phyloP scores from a whole-genome alignment of 2,329 filamentous ascomycete genomes.

The Pseudogymnoascus sp. region DNA sequence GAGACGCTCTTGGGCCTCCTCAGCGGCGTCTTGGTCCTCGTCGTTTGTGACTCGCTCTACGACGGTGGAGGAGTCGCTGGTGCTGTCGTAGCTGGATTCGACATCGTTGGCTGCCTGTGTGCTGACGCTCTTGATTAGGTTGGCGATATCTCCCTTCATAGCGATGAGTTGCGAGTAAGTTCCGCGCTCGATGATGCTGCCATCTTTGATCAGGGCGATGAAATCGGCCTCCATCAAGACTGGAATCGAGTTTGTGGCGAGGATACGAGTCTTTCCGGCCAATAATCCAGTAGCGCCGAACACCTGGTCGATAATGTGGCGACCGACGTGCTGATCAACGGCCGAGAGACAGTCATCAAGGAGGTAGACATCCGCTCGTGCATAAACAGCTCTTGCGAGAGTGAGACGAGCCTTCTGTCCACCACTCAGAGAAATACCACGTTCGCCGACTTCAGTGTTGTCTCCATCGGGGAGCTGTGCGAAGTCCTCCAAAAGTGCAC shows the following conservation, averaged over 20 bases:
- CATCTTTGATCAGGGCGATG: slow-evolving; percentile 76
- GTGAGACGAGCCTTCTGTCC: slow-evolving; percentile 93
- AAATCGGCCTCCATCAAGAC: slow-evolving; percentile 84
- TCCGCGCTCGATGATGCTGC: slow-evolving; percentile 75
- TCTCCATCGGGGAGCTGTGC: slow-evolving; percentile 88
- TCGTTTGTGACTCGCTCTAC: slow-evolving; percentile 45
- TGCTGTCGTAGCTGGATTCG: slow-evolving; percentile 35
- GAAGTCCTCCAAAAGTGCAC: slow-evolving; percentile 86
- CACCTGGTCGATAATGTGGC: slow-evolving; percentile 90
- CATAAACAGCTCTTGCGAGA: slow-evolving; percentile 88
- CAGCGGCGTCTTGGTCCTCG: slow-evolving; percentile 51
- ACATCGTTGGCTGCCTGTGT: slow-evolving; percentile 39
- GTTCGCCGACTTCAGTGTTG: slow-evolving; percentile 91
- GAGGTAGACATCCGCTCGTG: slow-evolving; percentile 90
- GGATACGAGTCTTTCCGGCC: slow-evolving; percentile 75
- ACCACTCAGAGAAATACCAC: slow-evolving; percentile 90
- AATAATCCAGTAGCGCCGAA: slow-evolving; percentile 78
- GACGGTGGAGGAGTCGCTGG: slow-evolving; percentile 49
- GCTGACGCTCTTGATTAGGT: slow-evolving; percentile 69
- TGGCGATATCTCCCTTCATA: slow-evolving; percentile 84
- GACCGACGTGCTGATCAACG: slow-evolving; percentile 95
- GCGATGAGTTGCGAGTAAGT: slow-evolving; percentile 87
- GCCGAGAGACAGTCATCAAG: slow-evolving; percentile 92
- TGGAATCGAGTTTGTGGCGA: slow-evolving; percentile 91
- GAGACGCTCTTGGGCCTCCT: slow-evolving; percentile 69